phyloP scores from a whole-genome alignment of 441 rosid genomes.

The Gossypium gossypioides region DNA sequence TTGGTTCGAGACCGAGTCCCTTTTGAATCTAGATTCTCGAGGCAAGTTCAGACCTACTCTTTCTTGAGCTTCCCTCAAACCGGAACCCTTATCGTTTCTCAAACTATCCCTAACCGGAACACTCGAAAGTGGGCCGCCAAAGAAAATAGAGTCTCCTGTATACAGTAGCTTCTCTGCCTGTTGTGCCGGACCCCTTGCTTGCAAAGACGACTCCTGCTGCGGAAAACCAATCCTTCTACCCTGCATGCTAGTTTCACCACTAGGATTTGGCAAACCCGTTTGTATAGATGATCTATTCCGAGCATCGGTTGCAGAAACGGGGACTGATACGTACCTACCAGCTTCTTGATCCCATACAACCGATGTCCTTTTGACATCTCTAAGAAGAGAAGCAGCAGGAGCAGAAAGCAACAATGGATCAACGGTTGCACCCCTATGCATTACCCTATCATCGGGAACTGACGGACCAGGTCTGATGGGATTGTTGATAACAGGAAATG shows the following conservation, averaged over 20 bases:
- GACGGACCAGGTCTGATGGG: constrained; percentile 27
- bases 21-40: constrained; percentile 42
- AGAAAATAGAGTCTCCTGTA: constrained; percentile 66
- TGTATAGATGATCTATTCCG: constrained; percentile 38
- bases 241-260: constrained; percentile 34
- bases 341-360: constrained; percentile 97
- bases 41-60: constrained; percentile 37
- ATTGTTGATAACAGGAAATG: constrained; percentile 23
- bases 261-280: constrained; percentile 21
- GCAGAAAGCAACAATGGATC: constrained; percentile 58
- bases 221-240: constrained; percentile 30
- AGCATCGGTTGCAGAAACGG: constrained; percentile 53
- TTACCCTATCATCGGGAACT: constrained; percentile 50
- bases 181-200: constrained; percentile 26
- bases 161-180: constrained; percentile 42
- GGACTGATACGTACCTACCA: constrained; percentile 76
- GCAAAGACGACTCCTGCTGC: constrained; percentile 35
- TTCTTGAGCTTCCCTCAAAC: constrained; percentile 41
- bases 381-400: constrained; percentile 56
- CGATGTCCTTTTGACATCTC: constrained; percentile 70
- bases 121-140: constrained; percentile 62
- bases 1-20: constrained; percentile 60
- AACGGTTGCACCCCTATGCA: constrained; percentile 36
- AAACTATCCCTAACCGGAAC: constrained; percentile 41
- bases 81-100: constrained; percentile 39